These are phyloP conservation scores for Tricholoma bakamatsutake DNA, from an alignment of 768 basidiomycete genomes.

Conservation along the genomic window DNA sequence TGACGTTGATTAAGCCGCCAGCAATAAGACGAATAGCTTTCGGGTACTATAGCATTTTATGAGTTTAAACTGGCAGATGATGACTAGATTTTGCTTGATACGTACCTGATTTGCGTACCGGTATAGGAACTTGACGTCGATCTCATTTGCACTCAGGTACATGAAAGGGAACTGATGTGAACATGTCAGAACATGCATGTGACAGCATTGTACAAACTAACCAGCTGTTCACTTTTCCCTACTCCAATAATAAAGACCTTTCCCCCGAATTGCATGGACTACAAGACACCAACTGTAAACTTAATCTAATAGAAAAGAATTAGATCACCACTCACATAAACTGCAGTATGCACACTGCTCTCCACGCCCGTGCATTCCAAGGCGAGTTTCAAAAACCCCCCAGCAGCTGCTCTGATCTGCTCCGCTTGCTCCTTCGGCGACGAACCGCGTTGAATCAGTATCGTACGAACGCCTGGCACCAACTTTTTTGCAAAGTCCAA, in stretches of 20 bases:
- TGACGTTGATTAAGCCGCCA: constrained; percentile 62
- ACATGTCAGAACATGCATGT: background rate
- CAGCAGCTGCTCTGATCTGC: constrained; percentile 47
- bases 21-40: constrained; percentile 82
- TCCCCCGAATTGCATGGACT: constrained; percentile 61
- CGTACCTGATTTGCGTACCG: constrained; percentile 59
- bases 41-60: constrained; percentile 49
- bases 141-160: constrained; percentile 66
- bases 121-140: constrained; percentile 64
- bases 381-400: constrained; percentile 41
- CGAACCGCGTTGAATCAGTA: constrained; percentile 44
- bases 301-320: background rate
- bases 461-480: constrained; percentile 51
- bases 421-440: constrained; percentile 45
- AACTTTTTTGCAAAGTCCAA: constrained; percentile 62
- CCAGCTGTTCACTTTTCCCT: constrained; percentile 56
- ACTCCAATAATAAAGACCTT: constrained; percentile 71
- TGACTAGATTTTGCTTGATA: background rate
- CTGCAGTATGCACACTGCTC: constrained; percentile 53
- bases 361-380: constrained; percentile 65
- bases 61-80: background rate
- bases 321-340: constrained; percentile 36
- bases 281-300: constrained; percentile 1
- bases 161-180: constrained; percentile 59
- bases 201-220: constrained; percentile 19